A percentile compares a stretch with the other conserved stretches of the same genome.
These are phyloP conservation scores for Rhynchospora tenuis DNA, from an alignment of 176 grass and related monocot genomes.

Conservation along the genomic window DNA sequence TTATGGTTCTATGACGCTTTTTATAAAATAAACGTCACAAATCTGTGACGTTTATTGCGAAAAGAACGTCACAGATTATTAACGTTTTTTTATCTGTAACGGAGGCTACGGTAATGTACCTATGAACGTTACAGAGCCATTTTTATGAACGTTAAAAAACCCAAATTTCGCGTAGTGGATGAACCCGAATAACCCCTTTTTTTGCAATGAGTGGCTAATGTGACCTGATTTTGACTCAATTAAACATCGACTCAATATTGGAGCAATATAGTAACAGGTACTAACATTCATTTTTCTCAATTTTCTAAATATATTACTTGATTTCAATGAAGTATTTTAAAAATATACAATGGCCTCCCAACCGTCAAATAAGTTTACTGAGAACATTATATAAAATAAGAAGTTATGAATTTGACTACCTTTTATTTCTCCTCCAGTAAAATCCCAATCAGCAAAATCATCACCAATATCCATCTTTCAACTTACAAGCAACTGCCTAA, in stretches of 20 bases:
- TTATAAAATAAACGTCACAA: no score
- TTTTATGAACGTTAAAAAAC: no score
- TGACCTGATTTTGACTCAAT: not conserved
- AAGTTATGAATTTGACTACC: not conserved
- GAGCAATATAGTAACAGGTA: no score
- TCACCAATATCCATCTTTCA: not conserved
- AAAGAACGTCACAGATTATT: no score
- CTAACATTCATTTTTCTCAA: not conserved
- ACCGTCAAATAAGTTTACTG: not conserved
- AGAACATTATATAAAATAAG: not conserved
- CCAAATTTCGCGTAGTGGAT: no score
- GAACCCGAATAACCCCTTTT: not conserved
- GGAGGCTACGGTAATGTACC: no score
- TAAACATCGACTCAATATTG: no score
- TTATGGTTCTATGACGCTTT: no score
- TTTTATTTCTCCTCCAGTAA: not conserved
- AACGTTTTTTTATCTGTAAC: no score
- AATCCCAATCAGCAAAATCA: slow-evolving; percentile 4
- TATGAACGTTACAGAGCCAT: no score
- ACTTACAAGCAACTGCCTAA: not conserved
- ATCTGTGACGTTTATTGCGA: no score
- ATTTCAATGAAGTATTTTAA: not conserved
- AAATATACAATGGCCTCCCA: not conserved
- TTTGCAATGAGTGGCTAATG: not conserved
- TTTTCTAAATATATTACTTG: not conserved